Evolutionary conservation across 495 filamentous ascomycete genomes (phyloP).

Genomic region (Lasiosphaeria miniovina): DNA sequence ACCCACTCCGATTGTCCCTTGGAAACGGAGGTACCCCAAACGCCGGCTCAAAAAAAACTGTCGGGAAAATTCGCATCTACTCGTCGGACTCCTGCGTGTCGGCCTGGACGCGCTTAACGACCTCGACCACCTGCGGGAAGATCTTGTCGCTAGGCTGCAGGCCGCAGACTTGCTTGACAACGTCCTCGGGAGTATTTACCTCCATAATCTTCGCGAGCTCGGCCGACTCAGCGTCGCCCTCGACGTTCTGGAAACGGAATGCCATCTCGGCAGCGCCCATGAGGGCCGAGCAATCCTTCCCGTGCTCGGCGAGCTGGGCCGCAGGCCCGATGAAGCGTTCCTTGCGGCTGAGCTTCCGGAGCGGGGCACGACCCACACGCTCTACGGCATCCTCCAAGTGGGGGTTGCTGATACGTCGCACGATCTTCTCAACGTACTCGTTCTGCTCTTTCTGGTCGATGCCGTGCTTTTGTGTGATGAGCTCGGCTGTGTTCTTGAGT

Average conservation of each 20-base stretch:
- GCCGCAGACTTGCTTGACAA: conserved; percentile 69
- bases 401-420: conserved; percentile 91
- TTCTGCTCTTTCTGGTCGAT: conserved; percentile 75
- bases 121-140: conserved; percentile 64
- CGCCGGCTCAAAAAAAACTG: background rate
- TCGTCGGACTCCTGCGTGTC: conserved; percentile 37
- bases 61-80: background rate
- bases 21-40: background rate
- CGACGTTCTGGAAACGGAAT: conserved; percentile 87
- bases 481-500: conserved; percentile 74
- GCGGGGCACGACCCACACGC: conserved; percentile 90
- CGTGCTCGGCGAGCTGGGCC: conserved; percentile 74
- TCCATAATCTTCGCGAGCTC: conserved; percentile 82
- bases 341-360: conserved; percentile 87
- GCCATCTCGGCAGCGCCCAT: conserved; percentile 80
- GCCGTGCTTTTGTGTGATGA: conserved; percentile 83
- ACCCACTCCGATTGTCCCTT: too few relatives aligned
- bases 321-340: conserved; percentile 96
- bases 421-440: conserved; percentile 87
- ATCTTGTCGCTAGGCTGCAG: conserved; percentile 69
- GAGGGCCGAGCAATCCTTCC: conserved; percentile 64
- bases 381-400: conserved; percentile 88
- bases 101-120: conserved; percentile 76
- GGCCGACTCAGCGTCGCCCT: conserved; percentile 79
- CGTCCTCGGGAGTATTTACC: conserved; percentile 61